Percentiles rank a stretch among this genome's conserved stretches.
Conservation (phyloP, 371 early-diverging fungal species). For the Smittium mucronatum region DNA sequence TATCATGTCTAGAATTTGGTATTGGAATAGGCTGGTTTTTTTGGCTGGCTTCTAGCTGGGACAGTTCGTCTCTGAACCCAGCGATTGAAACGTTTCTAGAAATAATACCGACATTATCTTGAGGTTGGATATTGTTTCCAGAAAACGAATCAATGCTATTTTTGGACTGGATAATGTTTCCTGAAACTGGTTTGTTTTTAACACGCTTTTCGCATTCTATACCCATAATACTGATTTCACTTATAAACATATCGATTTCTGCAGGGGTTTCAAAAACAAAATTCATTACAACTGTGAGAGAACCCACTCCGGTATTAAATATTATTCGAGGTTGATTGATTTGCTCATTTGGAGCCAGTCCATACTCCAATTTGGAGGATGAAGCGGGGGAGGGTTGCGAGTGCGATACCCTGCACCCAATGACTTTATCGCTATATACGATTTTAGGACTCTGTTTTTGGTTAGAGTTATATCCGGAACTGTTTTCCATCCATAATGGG, state of each 20-base stretch:
- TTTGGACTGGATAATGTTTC: too few species aligned
- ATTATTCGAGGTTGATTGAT: background rate
- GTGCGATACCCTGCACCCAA: background rate
- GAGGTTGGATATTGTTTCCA: too few species aligned
- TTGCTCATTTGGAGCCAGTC: background rate
- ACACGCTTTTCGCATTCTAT: background rate
- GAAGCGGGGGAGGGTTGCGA: background rate
- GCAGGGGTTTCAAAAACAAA: conserved; percentile 3
- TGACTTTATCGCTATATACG: background rate
- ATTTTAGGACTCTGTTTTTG: background rate
- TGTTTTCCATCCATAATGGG: background rate
- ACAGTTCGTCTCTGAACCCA: too few species aligned
- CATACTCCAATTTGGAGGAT: background rate
- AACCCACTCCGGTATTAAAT: background rate
- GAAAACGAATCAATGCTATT: too few species aligned
- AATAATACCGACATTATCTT: too few species aligned
- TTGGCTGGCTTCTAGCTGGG: too few species aligned
- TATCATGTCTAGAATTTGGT: conserved; percentile 96
- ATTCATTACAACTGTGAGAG: background rate
- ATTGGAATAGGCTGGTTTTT: too few species aligned
- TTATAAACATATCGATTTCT: conserved; percentile 1
- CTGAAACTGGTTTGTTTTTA: too few species aligned
- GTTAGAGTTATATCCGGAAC: background rate
- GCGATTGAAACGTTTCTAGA: too few species aligned
- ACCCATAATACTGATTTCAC: background rate